phyloP scores from a whole-genome alignment of 2,329 filamentous ascomycete genomes.

The Penicillium sclerotigenum region DNA sequence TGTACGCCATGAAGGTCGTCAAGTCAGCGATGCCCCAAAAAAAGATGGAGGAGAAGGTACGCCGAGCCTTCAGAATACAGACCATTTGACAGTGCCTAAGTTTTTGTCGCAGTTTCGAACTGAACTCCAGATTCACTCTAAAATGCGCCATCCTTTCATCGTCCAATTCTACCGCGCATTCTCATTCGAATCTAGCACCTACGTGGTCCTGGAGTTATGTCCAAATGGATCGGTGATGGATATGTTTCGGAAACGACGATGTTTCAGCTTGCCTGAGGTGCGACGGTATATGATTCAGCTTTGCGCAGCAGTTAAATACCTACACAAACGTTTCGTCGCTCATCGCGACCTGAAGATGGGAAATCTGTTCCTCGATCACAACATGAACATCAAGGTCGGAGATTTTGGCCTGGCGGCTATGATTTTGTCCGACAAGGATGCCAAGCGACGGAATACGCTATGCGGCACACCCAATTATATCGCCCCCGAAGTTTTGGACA shows the following conservation, averaged over 20 bases:
- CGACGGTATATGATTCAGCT: constrained; percentile 92
- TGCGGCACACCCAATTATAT: constrained; percentile 99
- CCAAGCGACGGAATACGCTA: constrained; percentile 81
- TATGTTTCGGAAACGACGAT: constrained; percentile 90
- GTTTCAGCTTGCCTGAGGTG: constrained; percentile 88
- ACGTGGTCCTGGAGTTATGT: constrained; percentile 90
- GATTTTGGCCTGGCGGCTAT: constrained; percentile 95
- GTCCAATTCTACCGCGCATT: constrained; percentile 95
- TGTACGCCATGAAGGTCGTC: constrained; percentile 52
- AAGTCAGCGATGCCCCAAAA: constrained; percentile 50
- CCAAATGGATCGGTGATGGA: constrained; percentile 96
- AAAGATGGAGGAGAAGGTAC: constrained; percentile 53
- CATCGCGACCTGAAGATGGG: constrained; percentile 97
- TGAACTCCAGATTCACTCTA: constrained; percentile 96
- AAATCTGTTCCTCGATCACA: constrained; percentile 88
- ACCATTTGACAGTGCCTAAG: constrained; percentile 4
- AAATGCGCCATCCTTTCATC: constrained; percentile 93
- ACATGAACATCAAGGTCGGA: constrained; percentile 97
- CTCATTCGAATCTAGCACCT: constrained; percentile 82
- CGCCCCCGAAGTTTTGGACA: constrained; percentile 91
- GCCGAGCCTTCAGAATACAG: neutral
- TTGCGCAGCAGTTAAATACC: constrained; percentile 94
- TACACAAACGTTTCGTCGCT: constrained; percentile 93
- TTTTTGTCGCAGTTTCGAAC: constrained; percentile 57
- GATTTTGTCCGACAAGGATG: constrained; percentile 84